Conservation (phyloP, 805 yeast genomes). For the Lachancea cidri region DNA sequence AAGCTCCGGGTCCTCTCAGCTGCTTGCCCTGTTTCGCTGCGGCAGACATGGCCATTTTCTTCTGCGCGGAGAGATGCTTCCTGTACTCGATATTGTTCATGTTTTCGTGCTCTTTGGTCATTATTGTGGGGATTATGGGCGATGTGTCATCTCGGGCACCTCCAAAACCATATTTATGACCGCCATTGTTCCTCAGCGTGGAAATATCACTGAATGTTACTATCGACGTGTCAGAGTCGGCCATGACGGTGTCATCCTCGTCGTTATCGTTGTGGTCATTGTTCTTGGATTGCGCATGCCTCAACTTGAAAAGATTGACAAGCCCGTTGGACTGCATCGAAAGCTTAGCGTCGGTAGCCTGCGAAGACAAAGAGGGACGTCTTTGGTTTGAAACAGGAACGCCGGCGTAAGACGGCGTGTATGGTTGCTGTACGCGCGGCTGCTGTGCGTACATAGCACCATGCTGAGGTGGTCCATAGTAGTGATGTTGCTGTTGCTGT, state of each 20-base stretch:
- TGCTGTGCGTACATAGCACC: no score
- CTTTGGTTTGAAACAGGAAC: constrained; percentile 1
- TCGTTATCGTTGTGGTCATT: constrained; percentile 31
- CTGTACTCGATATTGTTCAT: constrained; percentile 58
- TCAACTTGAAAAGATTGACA: constrained; percentile 3
- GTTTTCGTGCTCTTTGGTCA: constrained; percentile 32
- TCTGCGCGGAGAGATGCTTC: constrained; percentile 62
- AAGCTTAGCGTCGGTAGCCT: constrained; percentile 1
- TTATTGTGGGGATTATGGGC: constrained; percentile 70
- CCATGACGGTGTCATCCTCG: constrained; percentile 33
- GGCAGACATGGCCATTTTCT: constrained; percentile 48
- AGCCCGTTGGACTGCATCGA: constrained; percentile 6
- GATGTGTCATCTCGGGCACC: constrained; percentile 49
- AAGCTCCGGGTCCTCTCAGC: constrained; percentile 26
- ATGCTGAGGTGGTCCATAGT: no score
- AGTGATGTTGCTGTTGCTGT: no score
- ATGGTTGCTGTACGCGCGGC: no score
- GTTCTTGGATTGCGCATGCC: neutral
- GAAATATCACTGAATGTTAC: constrained; percentile 62
- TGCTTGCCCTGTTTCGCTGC: constrained; percentile 35
- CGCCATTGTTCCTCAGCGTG: constrained; percentile 59
- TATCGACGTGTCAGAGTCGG: constrained; percentile 32
- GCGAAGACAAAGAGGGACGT: constrained; percentile 2
- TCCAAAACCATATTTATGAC: constrained; percentile 46
- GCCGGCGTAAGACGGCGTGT: neutral